Evolutionary conservation across 2,329 filamentous ascomycete species (phyloP), one percentile per base, ranked within the genome.

Genomic region (Allantophomopsis cytisporea): DNA sequence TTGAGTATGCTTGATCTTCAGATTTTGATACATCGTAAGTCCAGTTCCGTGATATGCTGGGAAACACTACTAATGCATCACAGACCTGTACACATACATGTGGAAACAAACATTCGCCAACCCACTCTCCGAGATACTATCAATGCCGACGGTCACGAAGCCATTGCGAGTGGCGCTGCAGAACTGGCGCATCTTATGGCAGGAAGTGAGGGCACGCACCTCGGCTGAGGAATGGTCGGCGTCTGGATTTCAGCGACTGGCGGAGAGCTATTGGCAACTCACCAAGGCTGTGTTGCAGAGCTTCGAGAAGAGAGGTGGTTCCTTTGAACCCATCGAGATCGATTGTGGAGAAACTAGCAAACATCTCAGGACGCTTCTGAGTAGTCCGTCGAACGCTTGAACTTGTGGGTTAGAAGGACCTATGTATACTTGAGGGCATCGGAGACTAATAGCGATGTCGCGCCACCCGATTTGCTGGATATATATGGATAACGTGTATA

Each of bases 101-200:
- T 56, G 53, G 53, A 38, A 40, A 12, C 38, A 41, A 15, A 54
- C 51, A 1, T 55, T 51, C 35, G 49, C 46, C 6, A 52, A 50
- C 18, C 50, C 51, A 0, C 41, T 54, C n/a, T 33, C 40, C 15
- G 37, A 39, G 2, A 20, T 54, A 2, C 45, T 45, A 16, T 41
- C 39, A 4, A 45, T 50, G 12, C 31, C 39, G 5, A 36, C 36
- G 5, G 37, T 53, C 8, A 33, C 48, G 7, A 36, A 35, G 3
- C 53, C 54, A 2, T 53, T 55, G 36, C 49, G 49, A 32, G 41
- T 39, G 1, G 54, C 52, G 2, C 41, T 54, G 36, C 37, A 36
- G 6, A 54, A 54, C 36, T 56, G 54, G 54, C 48, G 48, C 18
- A 38, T 39, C 2, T 39, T 54, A 13, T 56, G 54, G 54, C 48